phyloP scores from a whole-genome alignment of 306 rosid genomes.

The Fragaria ananassa region DNA sequence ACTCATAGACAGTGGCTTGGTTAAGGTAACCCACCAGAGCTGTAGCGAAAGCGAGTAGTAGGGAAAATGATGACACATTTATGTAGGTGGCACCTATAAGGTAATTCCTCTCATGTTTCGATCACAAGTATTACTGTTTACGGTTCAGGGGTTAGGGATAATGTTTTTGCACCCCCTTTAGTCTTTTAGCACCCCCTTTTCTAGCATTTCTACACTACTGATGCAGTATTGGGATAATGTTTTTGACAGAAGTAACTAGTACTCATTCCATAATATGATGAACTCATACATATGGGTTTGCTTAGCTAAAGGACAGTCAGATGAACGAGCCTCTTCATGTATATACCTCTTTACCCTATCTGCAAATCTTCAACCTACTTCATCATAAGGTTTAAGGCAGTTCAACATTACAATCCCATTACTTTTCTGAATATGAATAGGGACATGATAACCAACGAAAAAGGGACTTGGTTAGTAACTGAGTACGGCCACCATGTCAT shows the following conservation, averaged over 20 bases:
- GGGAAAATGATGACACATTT: too few species aligned
- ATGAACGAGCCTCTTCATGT: not conserved
- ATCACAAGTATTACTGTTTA: too few species aligned
- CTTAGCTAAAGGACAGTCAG: too few species aligned
- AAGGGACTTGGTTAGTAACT: not conserved
- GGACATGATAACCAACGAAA: not conserved
- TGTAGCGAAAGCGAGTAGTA: too few species aligned
- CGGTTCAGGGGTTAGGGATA: too few species aligned
- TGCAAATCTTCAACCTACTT: not conserved
- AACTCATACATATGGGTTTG: not conserved
- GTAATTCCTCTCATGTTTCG: too few species aligned
- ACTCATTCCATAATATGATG: not conserved
- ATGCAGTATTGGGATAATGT: not conserved
- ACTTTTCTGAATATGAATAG: not conserved
- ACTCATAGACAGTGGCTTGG: too few species aligned
- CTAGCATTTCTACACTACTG: not conserved
- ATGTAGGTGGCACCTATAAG: too few species aligned
- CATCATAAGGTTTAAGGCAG: not conserved
- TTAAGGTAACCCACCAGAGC: too few species aligned
- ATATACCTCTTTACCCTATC: not conserved
- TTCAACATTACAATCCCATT: not conserved
- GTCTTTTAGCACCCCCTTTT: too few species aligned
- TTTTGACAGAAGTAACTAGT: not conserved
- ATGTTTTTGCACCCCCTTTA: too few species aligned
- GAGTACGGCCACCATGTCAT: not conserved